Evolutionary conservation across 2,329 filamentous ascomycete genomes (phyloP).

Genomic region (Teratosphaeria zuluensis): DNA sequence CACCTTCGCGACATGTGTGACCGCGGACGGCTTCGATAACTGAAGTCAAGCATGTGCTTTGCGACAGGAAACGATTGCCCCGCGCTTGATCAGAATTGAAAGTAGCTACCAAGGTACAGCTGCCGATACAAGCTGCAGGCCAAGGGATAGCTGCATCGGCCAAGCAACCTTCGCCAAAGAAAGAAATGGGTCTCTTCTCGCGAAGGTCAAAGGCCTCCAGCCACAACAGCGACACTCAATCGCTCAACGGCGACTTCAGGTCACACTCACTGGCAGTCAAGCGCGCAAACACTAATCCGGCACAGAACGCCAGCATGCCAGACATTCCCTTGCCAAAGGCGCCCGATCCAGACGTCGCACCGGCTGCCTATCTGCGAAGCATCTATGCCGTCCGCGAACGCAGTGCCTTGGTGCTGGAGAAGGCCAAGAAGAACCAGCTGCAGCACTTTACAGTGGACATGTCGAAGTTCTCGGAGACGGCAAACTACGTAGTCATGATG

Average conservation of each 20-base stretch:
- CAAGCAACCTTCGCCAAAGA: neutral
- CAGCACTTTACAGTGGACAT: constrained; percentile 85
- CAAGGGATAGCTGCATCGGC: neutral
- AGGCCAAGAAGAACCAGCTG: constrained; percentile 66
- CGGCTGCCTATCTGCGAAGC: constrained; percentile 82
- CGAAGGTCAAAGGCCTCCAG: constrained; percentile 27
- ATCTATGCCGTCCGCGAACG: constrained; percentile 79
- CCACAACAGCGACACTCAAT: constrained; percentile 4
- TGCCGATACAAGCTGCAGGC: neutral
- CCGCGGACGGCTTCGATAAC: neutral
- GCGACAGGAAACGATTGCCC: neutral
- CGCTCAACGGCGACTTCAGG: constrained; percentile 22
- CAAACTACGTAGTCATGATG: constrained; percentile 79
- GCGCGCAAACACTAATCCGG: constrained; percentile 26
- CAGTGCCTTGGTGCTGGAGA: constrained; percentile 62
- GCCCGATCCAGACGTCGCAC: constrained; percentile 79
- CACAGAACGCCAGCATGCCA: constrained; percentile 35
- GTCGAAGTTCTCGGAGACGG: constrained; percentile 72
- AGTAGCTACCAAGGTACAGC: neutral
- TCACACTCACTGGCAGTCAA: constrained; percentile 19
- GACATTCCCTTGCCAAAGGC: constrained; percentile 74
- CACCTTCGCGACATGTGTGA: neutral
- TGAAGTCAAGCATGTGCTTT: neutral
- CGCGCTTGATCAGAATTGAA: neutral
- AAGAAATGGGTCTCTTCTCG: constrained; percentile 43